Percentiles rank a stretch among this genome's conserved stretches.
phyloP scores from a whole-genome alignment of 2,329 filamentous ascomycete genomes.

The Pseudogymnoascus sp. region DNA sequence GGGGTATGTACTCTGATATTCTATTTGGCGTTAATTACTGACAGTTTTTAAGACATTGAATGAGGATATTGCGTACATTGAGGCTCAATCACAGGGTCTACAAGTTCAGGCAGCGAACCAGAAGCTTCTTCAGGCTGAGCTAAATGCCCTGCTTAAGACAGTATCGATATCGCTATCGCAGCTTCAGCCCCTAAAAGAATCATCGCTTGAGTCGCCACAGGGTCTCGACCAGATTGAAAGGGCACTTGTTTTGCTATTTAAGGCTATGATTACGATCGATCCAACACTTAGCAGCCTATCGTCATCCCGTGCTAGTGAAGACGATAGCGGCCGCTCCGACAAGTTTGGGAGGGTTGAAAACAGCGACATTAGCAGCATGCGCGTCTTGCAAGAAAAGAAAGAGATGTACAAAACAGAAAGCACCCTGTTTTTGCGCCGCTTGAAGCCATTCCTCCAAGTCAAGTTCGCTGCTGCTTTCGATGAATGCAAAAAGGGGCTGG shows the following conservation, averaged over 20 bases:
- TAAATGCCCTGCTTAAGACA: slow-evolving; percentile 80
- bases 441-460: slow-evolving; percentile 73
- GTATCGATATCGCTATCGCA: slow-evolving; percentile 76
- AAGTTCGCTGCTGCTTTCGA: slow-evolving; percentile 71
- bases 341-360: slow-evolving; percentile 38
- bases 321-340: slow-evolving; percentile 21
- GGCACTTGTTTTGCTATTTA: slow-evolving; percentile 74
- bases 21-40: slow-evolving; percentile 16
- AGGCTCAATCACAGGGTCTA: slow-evolving; percentile 91
- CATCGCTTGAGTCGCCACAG: slow-evolving; percentile 60
- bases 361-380: slow-evolving; percentile 65
- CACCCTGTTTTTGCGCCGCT: slow-evolving; percentile 63
- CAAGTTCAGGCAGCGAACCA: slow-evolving; percentile 97
- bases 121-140: slow-evolving; percentile 77
- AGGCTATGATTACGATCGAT: slow-evolving; percentile 89
- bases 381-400: slow-evolving; percentile 88
- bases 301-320: slow-evolving; percentile 32
- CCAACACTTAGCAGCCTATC: slow-evolving; percentile 53
- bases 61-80: slow-evolving; percentile 94
- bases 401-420: slow-evolving; percentile 77
- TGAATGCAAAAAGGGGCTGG: slow-evolving; percentile 56
- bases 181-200: slow-evolving; percentile 63
- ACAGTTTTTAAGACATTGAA: slow-evolving; percentile 66
- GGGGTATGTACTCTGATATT: slow-evolving; percentile 50
- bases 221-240: slow-evolving; percentile 71